phyloP scores from a whole-genome alignment of 2,329 filamentous ascomycete species.

The Beauveria caledonica region DNA sequence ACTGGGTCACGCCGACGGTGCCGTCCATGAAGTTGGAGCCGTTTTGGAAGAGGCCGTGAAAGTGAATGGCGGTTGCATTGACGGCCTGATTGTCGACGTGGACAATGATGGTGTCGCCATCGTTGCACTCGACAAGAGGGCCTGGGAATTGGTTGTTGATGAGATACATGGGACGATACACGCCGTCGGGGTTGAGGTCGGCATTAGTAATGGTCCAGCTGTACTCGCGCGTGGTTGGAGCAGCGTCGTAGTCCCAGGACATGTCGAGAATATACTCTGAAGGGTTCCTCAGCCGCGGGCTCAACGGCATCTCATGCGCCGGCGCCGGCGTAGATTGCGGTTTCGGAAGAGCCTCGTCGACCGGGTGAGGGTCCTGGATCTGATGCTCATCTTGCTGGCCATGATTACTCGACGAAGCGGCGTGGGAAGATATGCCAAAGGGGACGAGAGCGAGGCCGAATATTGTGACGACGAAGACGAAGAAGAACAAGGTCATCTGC shows the following conservation, averaged over 20 bases:
- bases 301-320: neutral
- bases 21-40: conserved; percentile 71
- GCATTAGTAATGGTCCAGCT: conserved; percentile 53
- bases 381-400: conserved; percentile 2
- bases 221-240: conserved; percentile 46
- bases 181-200: conserved; percentile 51
- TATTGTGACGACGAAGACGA: conserved; percentile 18
- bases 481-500: conserved; percentile 15
- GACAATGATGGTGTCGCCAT: conserved; percentile 63
- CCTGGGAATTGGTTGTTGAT: conserved; percentile 71
- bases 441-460: conserved; percentile 17
- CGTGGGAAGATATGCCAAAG: conserved; percentile 15
- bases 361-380: neutral
- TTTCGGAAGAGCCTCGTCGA: neutral
- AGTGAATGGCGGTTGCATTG: conserved; percentile 63
- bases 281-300: conserved; percentile 22
- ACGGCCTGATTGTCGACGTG: conserved; percentile 59
- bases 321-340: neutral
- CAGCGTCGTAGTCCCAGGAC: conserved; percentile 45
- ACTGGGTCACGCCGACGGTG: conserved; percentile 58
- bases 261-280: conserved; percentile 49
- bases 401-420: neutral
- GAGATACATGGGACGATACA: conserved; percentile 51
- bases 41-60: conserved; percentile 71
- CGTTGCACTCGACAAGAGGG: conserved; percentile 63